These are phyloP conservation scores for Phytopythium aichiense DNA, from an alignment of 352 stramenopile genomes.

Conservation along the genomic window DNA sequence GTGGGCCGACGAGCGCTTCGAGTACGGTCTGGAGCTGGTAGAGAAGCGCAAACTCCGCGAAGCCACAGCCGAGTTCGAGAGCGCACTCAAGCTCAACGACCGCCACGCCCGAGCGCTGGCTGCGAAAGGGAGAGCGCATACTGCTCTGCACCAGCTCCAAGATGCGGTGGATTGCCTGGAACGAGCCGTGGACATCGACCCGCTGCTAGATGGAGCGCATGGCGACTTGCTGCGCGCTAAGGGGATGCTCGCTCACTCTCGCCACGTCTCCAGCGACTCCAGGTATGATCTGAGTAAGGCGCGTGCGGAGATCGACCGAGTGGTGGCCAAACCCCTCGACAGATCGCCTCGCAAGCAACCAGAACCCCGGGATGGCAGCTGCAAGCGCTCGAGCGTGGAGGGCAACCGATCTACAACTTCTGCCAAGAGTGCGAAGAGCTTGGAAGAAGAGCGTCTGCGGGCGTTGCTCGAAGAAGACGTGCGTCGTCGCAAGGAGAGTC, in stretches of 20 bases:
- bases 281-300: background rate
- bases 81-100: conserved; percentile 30
- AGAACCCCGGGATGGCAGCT: background rate
- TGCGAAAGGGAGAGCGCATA: conserved; percentile 19
- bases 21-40: conserved; percentile 19
- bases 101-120: conserved; percentile 12
- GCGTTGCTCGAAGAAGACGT: conserved; percentile 29
- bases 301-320: background rate
- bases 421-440: conserved; percentile 4
- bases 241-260: conserved; percentile 15
- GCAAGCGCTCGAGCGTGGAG: background rate
- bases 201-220: conserved; percentile 7
- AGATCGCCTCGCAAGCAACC: background rate
- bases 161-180: conserved; percentile 40
- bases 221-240: conserved; percentile 17
- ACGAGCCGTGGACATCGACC: conserved; percentile 14
- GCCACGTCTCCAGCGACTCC: conserved; percentile 7
- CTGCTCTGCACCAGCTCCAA: conserved; percentile 20
- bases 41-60: conserved; percentile 22
- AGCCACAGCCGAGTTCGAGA: conserved; percentile 32
- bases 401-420: background rate
- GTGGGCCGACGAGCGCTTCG: conserved; percentile 32
- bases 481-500: conserved; percentile 1
- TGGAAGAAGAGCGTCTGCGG: conserved; percentile 33
- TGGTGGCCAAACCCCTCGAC: background rate